Percentiles rank a stretch among this genome's conserved stretches.
phyloP scores from a whole-genome alignment of 1,139 yeast species.

The Blastobotrys persicus region DNA sequence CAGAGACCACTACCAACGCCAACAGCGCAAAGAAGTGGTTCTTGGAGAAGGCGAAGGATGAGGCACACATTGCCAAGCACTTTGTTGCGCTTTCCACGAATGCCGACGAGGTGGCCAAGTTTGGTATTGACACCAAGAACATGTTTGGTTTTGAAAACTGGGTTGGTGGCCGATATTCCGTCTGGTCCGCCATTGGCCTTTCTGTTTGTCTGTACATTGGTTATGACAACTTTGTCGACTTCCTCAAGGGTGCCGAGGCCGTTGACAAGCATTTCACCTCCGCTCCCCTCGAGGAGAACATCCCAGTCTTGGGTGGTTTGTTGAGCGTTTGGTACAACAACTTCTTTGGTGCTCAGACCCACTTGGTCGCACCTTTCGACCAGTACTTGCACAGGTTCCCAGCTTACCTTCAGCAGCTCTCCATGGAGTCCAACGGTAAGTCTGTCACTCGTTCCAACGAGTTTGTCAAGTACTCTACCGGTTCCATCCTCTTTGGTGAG shows the following conservation, averaged over 20 bases:
- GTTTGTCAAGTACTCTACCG: conserved; percentile 92
- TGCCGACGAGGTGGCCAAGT: conserved; percentile 83
- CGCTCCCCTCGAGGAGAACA: conserved; percentile 85
- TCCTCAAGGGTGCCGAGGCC: conserved; percentile 96
- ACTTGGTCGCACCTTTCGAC: conserved; percentile 96
- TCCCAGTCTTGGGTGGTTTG: conserved; percentile 90
- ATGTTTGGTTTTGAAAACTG: conserved; percentile 98
- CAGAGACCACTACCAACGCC: conserved; percentile 96
- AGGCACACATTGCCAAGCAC: conserved; percentile 84
- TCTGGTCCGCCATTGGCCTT: conserved; percentile 97
- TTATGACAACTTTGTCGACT: conserved; percentile 83
- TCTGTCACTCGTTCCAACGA: conserved; percentile 89
- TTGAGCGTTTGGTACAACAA: conserved; percentile 97
- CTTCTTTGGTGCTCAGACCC: conserved; percentile 97
- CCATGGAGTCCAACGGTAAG: conserved; percentile 99
- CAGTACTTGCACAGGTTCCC: conserved; percentile 99
- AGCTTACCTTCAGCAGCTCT: conserved; percentile 95
- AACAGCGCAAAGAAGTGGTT: conserved; percentile 94
- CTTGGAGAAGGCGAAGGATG: conserved; percentile 65
- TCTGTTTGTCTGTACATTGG: conserved; percentile 95
- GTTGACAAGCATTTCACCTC: conserved; percentile 84
- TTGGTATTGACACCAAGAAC: conserved; percentile 95
- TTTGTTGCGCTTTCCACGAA: conserved; percentile 96
- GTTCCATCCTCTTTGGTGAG: conserved; percentile 93
- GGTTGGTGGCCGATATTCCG: conserved; percentile 99